Percentiles rank a stretch among this genome's conserved stretches.
phyloP scores from a whole-genome alignment of 208 protist species.

The Trypanosoma cruzi region DNA sequence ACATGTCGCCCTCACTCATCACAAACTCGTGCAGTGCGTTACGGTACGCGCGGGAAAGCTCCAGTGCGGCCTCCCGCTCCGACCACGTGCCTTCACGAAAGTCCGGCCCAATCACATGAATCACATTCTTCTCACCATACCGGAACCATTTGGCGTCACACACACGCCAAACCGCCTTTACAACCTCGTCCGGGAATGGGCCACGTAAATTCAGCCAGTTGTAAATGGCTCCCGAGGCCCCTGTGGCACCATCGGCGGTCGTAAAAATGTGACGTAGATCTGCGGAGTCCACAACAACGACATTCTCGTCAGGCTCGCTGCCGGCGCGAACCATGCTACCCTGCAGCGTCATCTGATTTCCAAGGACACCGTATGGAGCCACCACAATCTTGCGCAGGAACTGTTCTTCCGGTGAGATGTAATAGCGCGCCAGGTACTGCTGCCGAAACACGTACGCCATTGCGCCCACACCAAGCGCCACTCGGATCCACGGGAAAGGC shows the following conservation, averaged over 20 bases:
- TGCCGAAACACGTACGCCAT: slow-evolving; percentile 50
- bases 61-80: slow-evolving; percentile 75
- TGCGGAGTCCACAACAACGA: slow-evolving; percentile 71
- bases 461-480: slow-evolving; percentile 44
- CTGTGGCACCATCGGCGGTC: slow-evolving; percentile 47
- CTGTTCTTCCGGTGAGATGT: slow-evolving; percentile 65
- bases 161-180: slow-evolving; percentile 63
- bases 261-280: slow-evolving; percentile 72
- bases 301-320: slow-evolving; percentile 56
- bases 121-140: slow-evolving; percentile 74
- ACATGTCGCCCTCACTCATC: slow-evolving; percentile 57
- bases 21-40: slow-evolving; percentile 91
- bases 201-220: slow-evolving; percentile 75
- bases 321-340: slow-evolving; percentile 57
- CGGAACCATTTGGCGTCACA: slow-evolving; percentile 74
- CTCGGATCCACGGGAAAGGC: slow-evolving; percentile 74
- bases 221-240: slow-evolving; percentile 85
- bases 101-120: slow-evolving; percentile 84
- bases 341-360: slow-evolving; percentile 75
- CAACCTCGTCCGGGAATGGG: slow-evolving; percentile 71
- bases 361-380: slow-evolving; percentile 83
- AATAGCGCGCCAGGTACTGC: slow-evolving; percentile 33
- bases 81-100: slow-evolving; percentile 84
- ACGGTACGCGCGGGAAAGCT: slow-evolving; percentile 82
- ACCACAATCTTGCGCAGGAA: slow-evolving; percentile 80